Conservation (phyloP, 148 eudicot species). For the Gaultheria prostrata region DNA sequence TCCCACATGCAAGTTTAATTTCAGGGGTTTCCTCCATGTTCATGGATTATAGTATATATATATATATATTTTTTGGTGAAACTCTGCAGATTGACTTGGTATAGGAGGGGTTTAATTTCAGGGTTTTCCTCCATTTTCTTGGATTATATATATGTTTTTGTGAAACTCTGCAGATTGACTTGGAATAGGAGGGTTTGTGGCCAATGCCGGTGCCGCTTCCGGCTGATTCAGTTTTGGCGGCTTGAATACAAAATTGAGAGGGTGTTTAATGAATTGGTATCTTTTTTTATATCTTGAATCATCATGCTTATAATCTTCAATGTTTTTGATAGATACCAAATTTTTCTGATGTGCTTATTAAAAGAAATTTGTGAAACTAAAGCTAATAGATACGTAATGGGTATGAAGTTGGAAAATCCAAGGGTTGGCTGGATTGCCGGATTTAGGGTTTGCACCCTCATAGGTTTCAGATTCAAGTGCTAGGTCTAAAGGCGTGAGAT, state of each 20-base stretch:
- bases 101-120: not conserved
- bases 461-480: too few species aligned
- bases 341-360: not conserved
- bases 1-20: not conserved
- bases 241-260: not conserved
- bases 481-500: not conserved
- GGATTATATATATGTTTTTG: not conserved
- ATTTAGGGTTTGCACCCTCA: too few species aligned
- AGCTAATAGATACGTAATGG: not conserved
- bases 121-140: not conserved
- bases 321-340: not conserved
- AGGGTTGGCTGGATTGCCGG: too few species aligned
- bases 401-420: too few species aligned
- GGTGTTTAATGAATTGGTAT: conserved; percentile 8
- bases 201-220: conserved; percentile 10
- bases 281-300: not conserved
- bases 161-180: conserved; percentile 5
- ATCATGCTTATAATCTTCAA: not conserved
- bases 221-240: not conserved
- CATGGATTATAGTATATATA: not conserved
- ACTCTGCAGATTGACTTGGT: conserved; percentile 1
- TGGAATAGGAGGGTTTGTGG: not conserved
- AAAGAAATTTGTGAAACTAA: conserved; percentile 4
- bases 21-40: not conserved
- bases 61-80: not conserved